Evolutionary conservation across 768 basidiomycete genomes (phyloP).

Genomic region (Coprinopsis marcescibilis): DNA sequence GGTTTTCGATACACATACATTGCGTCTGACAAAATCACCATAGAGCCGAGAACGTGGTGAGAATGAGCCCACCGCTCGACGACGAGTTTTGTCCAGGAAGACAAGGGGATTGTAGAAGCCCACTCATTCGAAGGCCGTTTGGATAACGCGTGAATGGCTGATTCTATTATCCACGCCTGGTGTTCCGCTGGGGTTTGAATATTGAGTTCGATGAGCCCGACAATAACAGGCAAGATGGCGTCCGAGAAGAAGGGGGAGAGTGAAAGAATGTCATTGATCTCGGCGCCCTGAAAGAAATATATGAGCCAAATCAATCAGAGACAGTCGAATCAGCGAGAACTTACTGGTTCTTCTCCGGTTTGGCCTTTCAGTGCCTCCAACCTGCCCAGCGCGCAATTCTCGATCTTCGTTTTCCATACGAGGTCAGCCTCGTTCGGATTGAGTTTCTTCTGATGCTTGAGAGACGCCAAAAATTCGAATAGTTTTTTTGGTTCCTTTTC

Average conservation of each 20-base stretch:
- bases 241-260: constrained; percentile 48
- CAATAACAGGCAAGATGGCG: constrained; percentile 34
- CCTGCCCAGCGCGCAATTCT: constrained; percentile 40
- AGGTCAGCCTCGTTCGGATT: constrained; percentile 42
- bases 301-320: constrained; percentile 1
- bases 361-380: constrained; percentile 36
- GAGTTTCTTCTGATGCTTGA: constrained; percentile 46
- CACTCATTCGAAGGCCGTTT: constrained; percentile 40
- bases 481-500: constrained; percentile 36
- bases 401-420: constrained; percentile 52
- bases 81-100: constrained; percentile 40
- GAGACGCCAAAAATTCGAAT: constrained; percentile 44
- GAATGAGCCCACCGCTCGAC: constrained; percentile 55
- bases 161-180: constrained; percentile 49
- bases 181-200: constrained; percentile 22
- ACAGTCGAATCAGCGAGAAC: constrained; percentile 9
- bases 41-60: constrained; percentile 50
- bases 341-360: constrained; percentile 37
- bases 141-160: constrained; percentile 52
- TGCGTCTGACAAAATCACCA: constrained; percentile 27
- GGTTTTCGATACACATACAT: constrained; percentile 34
- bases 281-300: constrained; percentile 32
- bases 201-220: constrained; percentile 37
- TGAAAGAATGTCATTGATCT: constrained; percentile 50
- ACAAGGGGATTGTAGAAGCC: constrained; percentile 40